phyloP scores from a whole-genome alignment of 2,329 filamentous ascomycete species.

The Colletotrichum abscissum region DNA sequence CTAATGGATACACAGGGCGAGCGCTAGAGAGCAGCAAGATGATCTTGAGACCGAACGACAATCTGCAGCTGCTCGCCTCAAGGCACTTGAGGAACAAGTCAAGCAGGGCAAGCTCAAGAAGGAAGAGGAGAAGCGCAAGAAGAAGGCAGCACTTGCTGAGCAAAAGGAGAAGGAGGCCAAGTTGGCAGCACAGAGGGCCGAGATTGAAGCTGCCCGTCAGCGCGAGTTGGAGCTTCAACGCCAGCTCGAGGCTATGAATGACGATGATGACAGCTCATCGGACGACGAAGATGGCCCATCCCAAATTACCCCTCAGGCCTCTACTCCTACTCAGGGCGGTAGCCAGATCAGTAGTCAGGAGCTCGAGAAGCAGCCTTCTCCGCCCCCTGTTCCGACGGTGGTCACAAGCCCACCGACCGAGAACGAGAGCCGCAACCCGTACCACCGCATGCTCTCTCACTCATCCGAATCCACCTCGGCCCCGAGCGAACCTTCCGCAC shows the following conservation, averaged over 20 bases:
- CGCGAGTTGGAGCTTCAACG: conserved; percentile 89
- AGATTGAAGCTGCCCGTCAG: conserved; percentile 91
- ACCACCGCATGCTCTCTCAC: conserved; percentile 89
- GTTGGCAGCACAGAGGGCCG: conserved; percentile 85
- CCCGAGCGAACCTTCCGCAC: conserved; percentile 53
- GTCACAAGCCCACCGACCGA: conserved; percentile 69
- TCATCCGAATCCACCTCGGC: conserved; percentile 65
- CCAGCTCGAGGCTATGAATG: conserved; percentile 81
- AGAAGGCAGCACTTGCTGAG: conserved; percentile 88
- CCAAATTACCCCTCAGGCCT: conserved; percentile 73
- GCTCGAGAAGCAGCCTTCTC: conserved; percentile 62
- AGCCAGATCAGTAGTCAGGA: conserved; percentile 66
- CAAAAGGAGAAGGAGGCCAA: conserved; percentile 89
- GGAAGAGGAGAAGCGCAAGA: conserved; percentile 92
- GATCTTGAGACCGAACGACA: conserved; percentile 84
- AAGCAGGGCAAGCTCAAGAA: conserved; percentile 94
- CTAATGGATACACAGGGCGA: conserved; percentile 66
- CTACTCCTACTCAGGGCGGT: conserved; percentile 65
- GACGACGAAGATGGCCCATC: conserved; percentile 83
- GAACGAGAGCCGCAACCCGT: conserved; percentile 91
- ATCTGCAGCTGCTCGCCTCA: conserved; percentile 84
- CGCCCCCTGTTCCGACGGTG: conserved; percentile 60
- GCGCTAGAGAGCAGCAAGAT: conserved; percentile 80
- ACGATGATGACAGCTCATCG: conserved; percentile 79
- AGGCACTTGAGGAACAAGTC: conserved; percentile 93